Evolutionary conservation across 148 eudicot species (phyloP).

Genomic region (Vaccinium vitisidaea): DNA sequence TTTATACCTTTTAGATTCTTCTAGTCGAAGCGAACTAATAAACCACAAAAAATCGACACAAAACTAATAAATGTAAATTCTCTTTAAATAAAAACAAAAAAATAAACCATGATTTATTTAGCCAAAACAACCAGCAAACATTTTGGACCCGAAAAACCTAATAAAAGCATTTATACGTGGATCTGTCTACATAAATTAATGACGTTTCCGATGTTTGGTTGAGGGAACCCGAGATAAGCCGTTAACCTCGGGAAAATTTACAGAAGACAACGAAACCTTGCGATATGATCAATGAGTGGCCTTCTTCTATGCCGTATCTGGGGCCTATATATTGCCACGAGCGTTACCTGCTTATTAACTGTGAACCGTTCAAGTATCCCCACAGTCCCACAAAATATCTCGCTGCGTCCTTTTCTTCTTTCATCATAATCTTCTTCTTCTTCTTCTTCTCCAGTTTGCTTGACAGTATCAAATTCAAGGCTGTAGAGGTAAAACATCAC

Average conservation of each 20-base stretch:
- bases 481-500: constrained; percentile 1
- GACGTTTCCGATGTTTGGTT: too few species aligned
- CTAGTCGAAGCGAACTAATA: too few species aligned
- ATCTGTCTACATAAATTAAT: too few species aligned
- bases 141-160: too few species aligned
- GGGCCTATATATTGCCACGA: constrained; percentile 8
- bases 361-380: neutral
- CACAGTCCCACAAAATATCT: neutral
- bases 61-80: too few species aligned
- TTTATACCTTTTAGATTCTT: too few species aligned
- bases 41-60: too few species aligned
- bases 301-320: neutral
- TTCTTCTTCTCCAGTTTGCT: neutral
- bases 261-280: too few species aligned
- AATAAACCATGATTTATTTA: too few species aligned
- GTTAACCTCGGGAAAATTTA: neutral
- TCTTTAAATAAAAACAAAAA: too few species aligned
- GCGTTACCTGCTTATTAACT: neutral
- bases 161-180: too few species aligned
- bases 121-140: too few species aligned
- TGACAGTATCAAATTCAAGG: neutral
- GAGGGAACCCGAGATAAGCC: neutral
- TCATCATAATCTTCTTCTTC: neutral
- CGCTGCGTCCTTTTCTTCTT: neutral
- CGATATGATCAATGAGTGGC: neutral